Evolutionary conservation across 2,329 filamentous ascomycete species (phyloP).

Genomic region (Zasmidium cellare): DNA sequence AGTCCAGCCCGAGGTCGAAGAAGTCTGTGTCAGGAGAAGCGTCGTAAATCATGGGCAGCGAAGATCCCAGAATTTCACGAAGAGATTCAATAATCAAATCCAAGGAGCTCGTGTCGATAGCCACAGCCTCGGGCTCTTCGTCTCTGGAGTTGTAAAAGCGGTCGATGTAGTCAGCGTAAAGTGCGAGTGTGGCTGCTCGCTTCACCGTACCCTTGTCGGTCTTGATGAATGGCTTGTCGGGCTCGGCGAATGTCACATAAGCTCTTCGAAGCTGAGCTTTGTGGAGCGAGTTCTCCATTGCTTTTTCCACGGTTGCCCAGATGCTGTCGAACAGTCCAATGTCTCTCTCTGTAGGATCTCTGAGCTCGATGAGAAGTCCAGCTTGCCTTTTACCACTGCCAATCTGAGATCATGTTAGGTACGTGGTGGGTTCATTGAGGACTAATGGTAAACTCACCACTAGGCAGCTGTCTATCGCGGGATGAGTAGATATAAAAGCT

Average conservation of each 20-base stretch:
- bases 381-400: slow-evolving; percentile 32
- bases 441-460: neutral
- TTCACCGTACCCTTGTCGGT: slow-evolving; percentile 2
- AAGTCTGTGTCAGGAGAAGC: slow-evolving; percentile 28
- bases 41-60: neutral
- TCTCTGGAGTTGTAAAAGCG: slow-evolving; percentile 38
- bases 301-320: slow-evolving; percentile 44
- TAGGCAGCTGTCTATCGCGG: neutral
- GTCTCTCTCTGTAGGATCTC: slow-evolving; percentile 3
- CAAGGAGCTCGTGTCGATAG: slow-evolving; percentile 17
- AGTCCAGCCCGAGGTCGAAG: slow-evolving; percentile 35
- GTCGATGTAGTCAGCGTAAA: slow-evolving; percentile 50
- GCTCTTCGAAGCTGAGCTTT: slow-evolving; percentile 43
- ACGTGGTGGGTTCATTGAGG: neutral
- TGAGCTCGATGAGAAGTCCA: slow-evolving; percentile 31
- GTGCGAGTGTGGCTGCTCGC: slow-evolving; percentile 7
- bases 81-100: slow-evolving; percentile 13
- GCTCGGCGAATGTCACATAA: slow-evolving; percentile 43
- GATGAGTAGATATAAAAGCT: neutral
- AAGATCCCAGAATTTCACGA: neutral
- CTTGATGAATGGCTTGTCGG: slow-evolving; percentile 44
- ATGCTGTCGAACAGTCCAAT: slow-evolving; percentile 41
- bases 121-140: neutral
- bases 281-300: slow-evolving; percentile 41
- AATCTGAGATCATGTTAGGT: slow-evolving; percentile 7